A percentile compares a stretch with the other conserved stretches of the same genome.
Evolutionary conservation across 164 flowering plant genomes (phyloP).

Genomic region (Warburgia ugandensis): DNA sequence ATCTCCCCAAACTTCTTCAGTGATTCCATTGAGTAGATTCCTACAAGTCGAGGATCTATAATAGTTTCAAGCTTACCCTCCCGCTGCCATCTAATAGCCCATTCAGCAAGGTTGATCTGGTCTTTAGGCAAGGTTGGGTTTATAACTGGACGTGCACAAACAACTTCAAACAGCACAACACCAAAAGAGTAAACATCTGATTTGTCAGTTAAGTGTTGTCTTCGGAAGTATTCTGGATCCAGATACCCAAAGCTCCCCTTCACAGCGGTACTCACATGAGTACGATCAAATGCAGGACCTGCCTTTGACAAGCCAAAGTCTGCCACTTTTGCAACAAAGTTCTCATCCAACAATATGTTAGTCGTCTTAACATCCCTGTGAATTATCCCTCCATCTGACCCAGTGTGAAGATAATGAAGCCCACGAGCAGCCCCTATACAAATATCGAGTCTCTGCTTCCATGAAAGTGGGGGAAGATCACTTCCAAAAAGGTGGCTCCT

Average conservation of each 20-base stretch:
- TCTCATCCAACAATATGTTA: conserved; percentile 56
- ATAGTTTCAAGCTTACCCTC: conserved; percentile 41
- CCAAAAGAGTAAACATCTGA: conserved; percentile 78
- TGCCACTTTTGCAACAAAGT: conserved; percentile 63
- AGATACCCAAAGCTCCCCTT: conserved; percentile 81
- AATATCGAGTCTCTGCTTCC: conserved; percentile 57
- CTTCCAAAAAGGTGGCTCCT: conserved; percentile 59
- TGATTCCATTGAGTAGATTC: conserved; percentile 37
- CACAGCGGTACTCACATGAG: conserved; percentile 73
- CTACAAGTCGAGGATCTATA: conserved; percentile 42
- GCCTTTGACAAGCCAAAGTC: conserved; percentile 67
- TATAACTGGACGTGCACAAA: conserved; percentile 70
- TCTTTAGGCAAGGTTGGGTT: conserved; percentile 59
- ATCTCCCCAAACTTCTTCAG: conserved; percentile 52
- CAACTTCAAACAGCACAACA: conserved; percentile 59
- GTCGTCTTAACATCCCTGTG: conserved; percentile 77
- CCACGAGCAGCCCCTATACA: conserved; percentile 76
- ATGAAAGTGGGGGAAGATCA: conserved; percentile 47
- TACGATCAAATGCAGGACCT: conserved; percentile 60
- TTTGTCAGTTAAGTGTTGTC: conserved; percentile 65
- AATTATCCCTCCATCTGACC: conserved; percentile 54
- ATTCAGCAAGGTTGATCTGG: conserved; percentile 65
- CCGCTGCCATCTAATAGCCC: conserved; percentile 63
- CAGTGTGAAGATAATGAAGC: conserved; percentile 76
- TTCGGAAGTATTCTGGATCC: conserved; percentile 61